Base-by-base conservation (phyloP, 2,329 filamentous ascomycete species). In the Emergomyces orientalis region DNA sequence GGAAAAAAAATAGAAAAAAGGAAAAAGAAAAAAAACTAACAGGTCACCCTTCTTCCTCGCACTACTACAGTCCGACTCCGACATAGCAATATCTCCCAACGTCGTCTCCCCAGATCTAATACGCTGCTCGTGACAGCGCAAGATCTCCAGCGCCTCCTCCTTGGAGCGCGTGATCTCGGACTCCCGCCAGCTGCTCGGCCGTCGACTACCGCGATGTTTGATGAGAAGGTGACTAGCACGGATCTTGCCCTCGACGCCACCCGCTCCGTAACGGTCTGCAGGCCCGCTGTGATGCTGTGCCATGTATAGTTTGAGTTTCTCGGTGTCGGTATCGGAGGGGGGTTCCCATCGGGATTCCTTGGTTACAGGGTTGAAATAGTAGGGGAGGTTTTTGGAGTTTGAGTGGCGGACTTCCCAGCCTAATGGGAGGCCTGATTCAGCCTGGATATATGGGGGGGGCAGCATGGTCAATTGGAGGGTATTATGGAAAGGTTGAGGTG, bases 351-450 rank as follows among this genome's bases (percentile, higher is more conserved):
- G 86, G 66, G 94, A 97, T 74, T 91, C 86, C 76, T 92, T 93
- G 67, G 91, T 90, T 69, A 79, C 80, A 55, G 88, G 81, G 78
- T 97, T 95, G 88, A 97, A 97, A 82, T 97, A 99, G 82, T 99
- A 99, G 45, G 94, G 94, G 43, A 97, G 88, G 79, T 96, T 96
- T 82, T 97, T 97, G 77, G 91, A 96, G 81, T 97, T 96, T 77
- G 91, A 96, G 80, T 95, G 91, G 76, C 94, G 91, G 73, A 99
- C 91, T 80, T 97, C 94, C 92, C 93, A 97, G 76, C 87, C 86
- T 59, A 86, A 76, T 66, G 92, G 92, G 67, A 97, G 86, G 75
- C 93, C 93, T 69, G 88, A 87, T 63, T 91, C 88, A 72, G 84
- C 79, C 86, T 88, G 69, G 34, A 45, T n/a, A 19, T 4, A 25